phyloP scores from a whole-genome alignment of 768 basidiomycete species.

The Mycena pura region DNA sequence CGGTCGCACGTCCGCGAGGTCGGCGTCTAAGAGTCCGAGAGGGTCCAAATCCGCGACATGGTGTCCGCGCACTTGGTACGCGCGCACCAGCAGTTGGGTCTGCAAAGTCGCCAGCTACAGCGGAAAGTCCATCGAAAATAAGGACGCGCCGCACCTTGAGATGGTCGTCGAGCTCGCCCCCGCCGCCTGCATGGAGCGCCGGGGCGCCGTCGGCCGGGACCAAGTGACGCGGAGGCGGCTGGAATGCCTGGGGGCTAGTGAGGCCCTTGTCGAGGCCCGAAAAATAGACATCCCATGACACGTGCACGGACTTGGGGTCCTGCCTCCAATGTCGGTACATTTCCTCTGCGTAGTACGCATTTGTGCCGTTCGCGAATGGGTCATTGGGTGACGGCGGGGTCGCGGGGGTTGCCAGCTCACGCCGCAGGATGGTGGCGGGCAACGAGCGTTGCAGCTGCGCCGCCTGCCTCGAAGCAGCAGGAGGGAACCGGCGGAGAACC shows the following conservation, averaged over 20 bases:
- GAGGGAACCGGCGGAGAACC: constrained; percentile 40
- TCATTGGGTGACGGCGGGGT: constrained; percentile 76
- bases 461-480: constrained; percentile 26
- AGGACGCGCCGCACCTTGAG: constrained; percentile 71
- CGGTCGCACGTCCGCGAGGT: constrained; percentile 78
- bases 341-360: constrained; percentile 94
- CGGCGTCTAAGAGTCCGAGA: constrained; percentile 89
- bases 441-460: constrained; percentile 24
- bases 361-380: constrained; percentile 91
- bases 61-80: constrained; percentile 99
- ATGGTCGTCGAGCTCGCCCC: constrained; percentile 88
- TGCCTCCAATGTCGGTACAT: constrained; percentile 94
- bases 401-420: constrained; percentile 54
- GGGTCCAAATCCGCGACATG: constrained; percentile 96
- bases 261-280: constrained; percentile 91
- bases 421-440: constrained; percentile 29
- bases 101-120: constrained; percentile 41
- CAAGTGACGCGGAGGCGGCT: constrained; percentile 78
- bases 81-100: constrained; percentile 97
- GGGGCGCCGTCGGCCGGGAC: constrained; percentile 82
- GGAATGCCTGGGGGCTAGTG: constrained; percentile 79
- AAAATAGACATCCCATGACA: constrained; percentile 95
- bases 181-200: constrained; percentile 69
- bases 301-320: constrained; percentile 91
- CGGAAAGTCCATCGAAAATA: constrained; percentile 4